Evolutionary conservation across 768 basidiomycete genomes (phyloP).

Genomic region (Podaxis sp.): DNA sequence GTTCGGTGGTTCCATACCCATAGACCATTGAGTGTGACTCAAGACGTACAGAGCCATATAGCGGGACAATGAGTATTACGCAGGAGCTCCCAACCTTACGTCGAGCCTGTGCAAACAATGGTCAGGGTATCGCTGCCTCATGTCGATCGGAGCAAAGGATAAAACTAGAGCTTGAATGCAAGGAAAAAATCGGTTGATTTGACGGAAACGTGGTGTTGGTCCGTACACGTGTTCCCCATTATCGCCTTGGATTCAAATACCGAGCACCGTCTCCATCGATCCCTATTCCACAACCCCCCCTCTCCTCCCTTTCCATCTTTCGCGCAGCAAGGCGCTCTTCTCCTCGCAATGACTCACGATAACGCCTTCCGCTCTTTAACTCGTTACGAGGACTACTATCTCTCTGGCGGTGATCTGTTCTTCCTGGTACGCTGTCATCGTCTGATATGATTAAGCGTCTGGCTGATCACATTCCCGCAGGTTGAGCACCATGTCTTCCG

Average conservation of each 20-base stretch:
- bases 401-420: constrained; percentile 51
- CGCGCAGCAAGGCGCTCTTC: constrained; percentile 17
- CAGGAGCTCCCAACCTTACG: background rate
- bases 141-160: constrained; percentile 18
- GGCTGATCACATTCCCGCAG: constrained; percentile 27
- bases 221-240: constrained; percentile 26
- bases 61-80: background rate
- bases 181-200: constrained; percentile 12
- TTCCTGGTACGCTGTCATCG: constrained; percentile 42
- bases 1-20: background rate
- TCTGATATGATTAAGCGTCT: background rate
- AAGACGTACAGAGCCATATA: constrained; percentile 2
- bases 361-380: constrained; percentile 19
- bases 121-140: constrained; percentile 14
- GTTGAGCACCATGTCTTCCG: constrained; percentile 55
- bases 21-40: background rate
- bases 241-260: constrained; percentile 25
- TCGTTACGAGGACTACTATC: constrained; percentile 42
- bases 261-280: constrained; percentile 29
- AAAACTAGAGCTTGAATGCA: constrained; percentile 2
- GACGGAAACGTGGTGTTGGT: constrained; percentile 23
- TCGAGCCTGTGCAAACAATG: constrained; percentile 5
- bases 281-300: constrained; percentile 26
- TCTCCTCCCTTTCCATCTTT: constrained; percentile 28
- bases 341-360: constrained; percentile 20